These are phyloP conservation scores for Lyophyllum atratum DNA, from an alignment of 768 basidiomycete genomes.

Conservation along the genomic window DNA sequence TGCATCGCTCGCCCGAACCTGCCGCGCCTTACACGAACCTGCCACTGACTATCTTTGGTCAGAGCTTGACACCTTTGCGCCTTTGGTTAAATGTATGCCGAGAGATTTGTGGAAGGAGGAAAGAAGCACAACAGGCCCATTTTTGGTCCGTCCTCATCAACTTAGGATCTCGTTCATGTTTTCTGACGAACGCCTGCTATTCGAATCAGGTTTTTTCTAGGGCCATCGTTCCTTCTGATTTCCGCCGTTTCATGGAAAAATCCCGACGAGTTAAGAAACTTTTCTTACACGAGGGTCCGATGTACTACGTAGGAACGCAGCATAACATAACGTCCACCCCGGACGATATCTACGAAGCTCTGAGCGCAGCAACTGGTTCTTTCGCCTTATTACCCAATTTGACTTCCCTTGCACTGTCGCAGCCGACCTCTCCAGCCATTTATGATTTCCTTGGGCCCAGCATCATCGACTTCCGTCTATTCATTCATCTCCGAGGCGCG, in stretches of 20 bases:
- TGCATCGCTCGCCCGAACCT: neutral
- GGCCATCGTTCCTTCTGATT: neutral
- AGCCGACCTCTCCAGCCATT: neutral
- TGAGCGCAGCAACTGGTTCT: neutral
- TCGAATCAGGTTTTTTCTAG: neutral
- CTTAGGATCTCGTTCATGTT: neutral
- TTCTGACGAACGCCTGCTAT: neutral
- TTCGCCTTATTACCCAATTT: neutral
- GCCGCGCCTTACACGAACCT: neutral
- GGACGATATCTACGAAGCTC: neutral
- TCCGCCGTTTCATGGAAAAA: neutral
- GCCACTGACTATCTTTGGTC: neutral
- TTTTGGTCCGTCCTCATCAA: neutral
- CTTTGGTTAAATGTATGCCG: conserved; percentile 4
- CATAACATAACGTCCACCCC: neutral
- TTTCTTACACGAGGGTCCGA: neutral
- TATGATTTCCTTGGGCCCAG: neutral
- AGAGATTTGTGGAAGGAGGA: neutral
- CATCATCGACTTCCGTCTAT: neutral
- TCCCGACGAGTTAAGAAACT: neutral
- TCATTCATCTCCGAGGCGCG: neutral
- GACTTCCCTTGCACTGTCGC: neutral
- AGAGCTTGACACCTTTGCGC: neutral
- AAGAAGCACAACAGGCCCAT: neutral
- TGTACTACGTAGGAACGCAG: neutral